Evolutionary conservation across 306 rosid genomes (phyloP).

Genomic region (Biancaea sappan): DNA sequence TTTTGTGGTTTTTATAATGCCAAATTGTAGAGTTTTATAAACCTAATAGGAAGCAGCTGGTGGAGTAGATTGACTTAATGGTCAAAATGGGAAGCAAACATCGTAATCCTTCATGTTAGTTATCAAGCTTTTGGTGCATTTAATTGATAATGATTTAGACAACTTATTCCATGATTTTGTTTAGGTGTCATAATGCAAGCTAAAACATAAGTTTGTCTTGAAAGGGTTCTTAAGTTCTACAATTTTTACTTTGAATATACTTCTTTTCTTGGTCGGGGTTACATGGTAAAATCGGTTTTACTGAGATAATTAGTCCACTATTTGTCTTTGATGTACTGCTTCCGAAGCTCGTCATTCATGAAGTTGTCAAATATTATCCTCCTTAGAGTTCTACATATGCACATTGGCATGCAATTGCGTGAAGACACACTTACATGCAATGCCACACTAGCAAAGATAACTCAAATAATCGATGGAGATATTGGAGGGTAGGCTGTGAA

Average conservation of each 20-base stretch:
- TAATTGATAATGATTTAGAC: neutral
- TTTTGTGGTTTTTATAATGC: neutral
- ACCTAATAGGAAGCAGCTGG: neutral
- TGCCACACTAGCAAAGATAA: neutral
- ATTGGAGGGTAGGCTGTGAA: neutral
- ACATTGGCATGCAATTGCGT: neutral
- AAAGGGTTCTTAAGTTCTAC: neutral
- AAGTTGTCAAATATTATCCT: neutral
- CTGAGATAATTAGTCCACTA: neutral
- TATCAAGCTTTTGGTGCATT: constrained; percentile 23
- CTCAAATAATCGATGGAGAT: neutral
- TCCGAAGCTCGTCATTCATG: neutral
- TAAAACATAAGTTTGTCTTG: neutral
- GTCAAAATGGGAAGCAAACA: neutral
- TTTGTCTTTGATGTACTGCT: neutral
- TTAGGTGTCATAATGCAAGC: neutral
- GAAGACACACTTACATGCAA: neutral
- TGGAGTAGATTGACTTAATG: neutral
- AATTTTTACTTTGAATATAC: neutral
- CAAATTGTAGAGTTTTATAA: no score
- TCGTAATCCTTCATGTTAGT: neutral
- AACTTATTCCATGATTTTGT: neutral
- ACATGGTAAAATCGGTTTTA: neutral
- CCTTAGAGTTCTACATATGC: neutral
- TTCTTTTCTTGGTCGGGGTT: neutral